Evolutionary conservation across 2,329 filamentous ascomycete species (phyloP), one percentile per base, ranked within the genome.

Genomic region (Colletotrichum filicis): DNA sequence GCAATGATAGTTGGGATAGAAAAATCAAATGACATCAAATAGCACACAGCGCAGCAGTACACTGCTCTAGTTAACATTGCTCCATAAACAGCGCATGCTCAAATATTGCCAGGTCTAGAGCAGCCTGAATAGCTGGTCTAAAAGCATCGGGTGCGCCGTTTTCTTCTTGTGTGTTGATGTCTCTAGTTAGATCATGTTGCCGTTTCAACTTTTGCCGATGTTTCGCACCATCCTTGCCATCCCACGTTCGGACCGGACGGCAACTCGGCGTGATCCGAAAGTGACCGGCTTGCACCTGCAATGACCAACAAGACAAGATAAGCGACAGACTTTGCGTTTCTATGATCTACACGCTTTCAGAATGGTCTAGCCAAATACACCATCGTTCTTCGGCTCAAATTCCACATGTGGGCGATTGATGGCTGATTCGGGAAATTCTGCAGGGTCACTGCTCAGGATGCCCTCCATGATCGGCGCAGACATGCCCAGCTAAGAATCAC

Each of bases 401-500:
- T 69, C 60, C 2, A 73, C 66, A 11, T 73, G 66, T 1, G 70
- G 70, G 1, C 28, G 52, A 9, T 69, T 65, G 32, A 57, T 59
- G 12, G 70, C 66, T 4, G 55, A 73, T 24, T 22, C 42, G 2
- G 70, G 70, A 22, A 59, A 56, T 22, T 56, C 28, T 6, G 26
- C 66, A 0, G 66, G 70, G 1, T 73, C 70, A 7, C 30, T 28
- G 8, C 59, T 26, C 32, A 69, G 32, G 5, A 65, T 73, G n/a
- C 66, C 70, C 6, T 73, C 70, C 66, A 73, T 35, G 30, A 73
- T 69, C 14, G 70, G 70, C 6, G 70, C 70, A 6, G 70, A 65
- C 70, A 73, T 69, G 35, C 70, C 70, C 30, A 73, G 59, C 70
- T 73, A 49, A 19, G 11, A 5, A 28, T n/a, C 46, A 28, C 8